Percentiles rank a stretch among this genome's conserved stretches.
Evolutionary conservation across 2,329 filamentous ascomycete species (phyloP).

Genomic region (Alternaria gansuensis): DNA sequence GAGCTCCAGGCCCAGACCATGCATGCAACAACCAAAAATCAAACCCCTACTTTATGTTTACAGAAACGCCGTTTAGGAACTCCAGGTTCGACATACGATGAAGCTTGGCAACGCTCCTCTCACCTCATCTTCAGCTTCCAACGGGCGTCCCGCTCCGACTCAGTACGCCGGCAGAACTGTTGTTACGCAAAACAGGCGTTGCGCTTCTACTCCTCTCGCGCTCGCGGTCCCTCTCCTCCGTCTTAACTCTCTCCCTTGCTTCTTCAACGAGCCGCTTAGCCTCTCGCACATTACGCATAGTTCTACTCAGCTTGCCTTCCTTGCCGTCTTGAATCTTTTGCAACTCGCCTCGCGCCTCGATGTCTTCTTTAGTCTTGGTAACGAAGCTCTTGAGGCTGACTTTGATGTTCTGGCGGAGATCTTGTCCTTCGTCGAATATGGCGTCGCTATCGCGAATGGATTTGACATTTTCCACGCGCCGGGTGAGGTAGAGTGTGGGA

Average conservation of each 20-base stretch:
- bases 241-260: conserved; percentile 44
- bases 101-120: not conserved
- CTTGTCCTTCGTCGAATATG: conserved; percentile 45
- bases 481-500: conserved; percentile 66
- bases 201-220: conserved; percentile 37
- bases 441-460: conserved; percentile 47
- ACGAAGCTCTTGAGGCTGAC: conserved; percentile 49
- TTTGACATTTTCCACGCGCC: conserved; percentile 59
- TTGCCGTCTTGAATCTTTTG: conserved; percentile 48
- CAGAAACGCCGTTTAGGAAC: conserved; percentile 8
- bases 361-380: conserved; percentile 47
- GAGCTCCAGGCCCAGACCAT: conserved; percentile 6
- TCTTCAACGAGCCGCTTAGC: conserved; percentile 49
- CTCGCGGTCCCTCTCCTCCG: conserved; percentile 42
- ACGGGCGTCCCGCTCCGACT: conserved; percentile 38
- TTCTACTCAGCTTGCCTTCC: conserved; percentile 44
- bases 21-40: not conserved
- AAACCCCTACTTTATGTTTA: conserved; percentile 12
- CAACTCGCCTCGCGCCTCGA: conserved; percentile 44
- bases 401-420: conserved; percentile 41
- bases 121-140: conserved; percentile 9
- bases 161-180: conserved; percentile 33
- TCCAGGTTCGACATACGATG: not conserved
- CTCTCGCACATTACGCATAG: conserved; percentile 45
- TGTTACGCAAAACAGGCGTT: conserved; percentile 35